Conservation (phyloP, 148 eudicot genomes). For the Persicaria tinctoria region DNA sequence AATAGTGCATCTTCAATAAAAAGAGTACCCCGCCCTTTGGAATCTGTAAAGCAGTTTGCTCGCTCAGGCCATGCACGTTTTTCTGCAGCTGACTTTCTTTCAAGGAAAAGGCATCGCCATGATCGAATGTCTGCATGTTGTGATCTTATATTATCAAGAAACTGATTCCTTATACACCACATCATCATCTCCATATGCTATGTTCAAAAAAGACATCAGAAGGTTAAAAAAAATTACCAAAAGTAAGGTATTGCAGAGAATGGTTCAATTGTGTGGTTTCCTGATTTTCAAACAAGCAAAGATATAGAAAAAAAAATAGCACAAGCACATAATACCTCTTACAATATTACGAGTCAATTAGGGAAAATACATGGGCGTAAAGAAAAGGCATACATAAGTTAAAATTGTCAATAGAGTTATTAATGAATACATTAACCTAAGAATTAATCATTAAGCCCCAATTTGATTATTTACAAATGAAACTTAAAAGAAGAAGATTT, state of each 20-base stretch:
- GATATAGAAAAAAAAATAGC: background rate
- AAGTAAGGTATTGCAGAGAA: background rate
- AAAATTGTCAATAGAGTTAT: background rate
- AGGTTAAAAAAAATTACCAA: conserved; percentile 6
- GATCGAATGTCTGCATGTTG: conserved; percentile 35
- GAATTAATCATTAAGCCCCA: background rate
- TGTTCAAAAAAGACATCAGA: conserved; percentile 16
- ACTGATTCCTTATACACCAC: conserved; percentile 81
- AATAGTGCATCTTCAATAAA: conserved; percentile 90
- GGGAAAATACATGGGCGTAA: background rate
- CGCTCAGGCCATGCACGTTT: conserved; percentile 81
- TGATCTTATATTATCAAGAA: conserved; percentile 59
- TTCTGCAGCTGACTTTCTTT: conserved; percentile 72
- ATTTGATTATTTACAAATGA: background rate
- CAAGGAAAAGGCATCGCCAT: conserved; percentile 59
- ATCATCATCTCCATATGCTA: conserved; percentile 94
- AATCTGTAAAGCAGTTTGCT: conserved; percentile 31
- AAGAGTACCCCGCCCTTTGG: conserved; percentile 38
- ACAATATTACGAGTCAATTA: background rate
- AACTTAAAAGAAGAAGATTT: background rate
- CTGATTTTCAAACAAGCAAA: background rate
- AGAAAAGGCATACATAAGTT: background rate
- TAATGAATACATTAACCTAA: background rate
- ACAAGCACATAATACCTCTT: background rate
- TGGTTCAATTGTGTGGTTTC: background rate